Evolutionary conservation across 306 rosid species (phyloP).

Genomic region (Heteromeles arbutifolia): DNA sequence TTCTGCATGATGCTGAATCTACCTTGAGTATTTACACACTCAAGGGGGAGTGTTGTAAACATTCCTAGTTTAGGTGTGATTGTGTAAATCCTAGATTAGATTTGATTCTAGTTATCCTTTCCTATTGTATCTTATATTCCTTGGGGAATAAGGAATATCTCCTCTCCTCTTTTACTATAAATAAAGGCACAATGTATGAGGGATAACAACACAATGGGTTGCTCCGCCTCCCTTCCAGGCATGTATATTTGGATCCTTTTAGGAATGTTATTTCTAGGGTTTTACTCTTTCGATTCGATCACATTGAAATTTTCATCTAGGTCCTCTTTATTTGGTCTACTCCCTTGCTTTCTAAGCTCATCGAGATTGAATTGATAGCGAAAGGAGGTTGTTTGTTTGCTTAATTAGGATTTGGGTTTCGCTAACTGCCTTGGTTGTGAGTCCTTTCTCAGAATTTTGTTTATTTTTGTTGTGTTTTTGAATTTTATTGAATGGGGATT

Average conservation of each 20-base stretch:
- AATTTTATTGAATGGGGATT: constrained; percentile 18
- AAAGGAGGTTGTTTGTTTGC: background rate
- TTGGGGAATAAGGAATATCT: too few species aligned
- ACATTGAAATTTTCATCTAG: background rate
- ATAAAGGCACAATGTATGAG: too few species aligned
- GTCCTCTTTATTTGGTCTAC: background rate
- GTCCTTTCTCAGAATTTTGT: constrained; percentile 11
- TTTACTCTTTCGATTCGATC: background rate
- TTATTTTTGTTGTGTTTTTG: background rate
- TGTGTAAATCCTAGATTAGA: too few species aligned
- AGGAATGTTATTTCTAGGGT: background rate
- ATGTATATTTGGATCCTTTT: background rate
- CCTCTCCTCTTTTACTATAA: too few species aligned
- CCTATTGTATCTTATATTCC: too few species aligned
- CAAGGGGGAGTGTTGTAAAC: too few species aligned
- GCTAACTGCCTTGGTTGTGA: background rate
- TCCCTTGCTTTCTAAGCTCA: constrained; percentile 15
- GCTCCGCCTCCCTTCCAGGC: constrained; percentile 74
- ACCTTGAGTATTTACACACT: too few species aligned
- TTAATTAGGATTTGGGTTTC: background rate
- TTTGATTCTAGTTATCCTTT: too few species aligned
- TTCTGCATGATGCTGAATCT: too few species aligned
- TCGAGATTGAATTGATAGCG: background rate
- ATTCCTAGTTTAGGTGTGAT: too few species aligned
- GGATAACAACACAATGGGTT: too few species aligned